These are phyloP conservation scores for Psilocybe cubensis DNA, from an alignment of 768 basidiomycete species.

Conservation along the genomic window DNA sequence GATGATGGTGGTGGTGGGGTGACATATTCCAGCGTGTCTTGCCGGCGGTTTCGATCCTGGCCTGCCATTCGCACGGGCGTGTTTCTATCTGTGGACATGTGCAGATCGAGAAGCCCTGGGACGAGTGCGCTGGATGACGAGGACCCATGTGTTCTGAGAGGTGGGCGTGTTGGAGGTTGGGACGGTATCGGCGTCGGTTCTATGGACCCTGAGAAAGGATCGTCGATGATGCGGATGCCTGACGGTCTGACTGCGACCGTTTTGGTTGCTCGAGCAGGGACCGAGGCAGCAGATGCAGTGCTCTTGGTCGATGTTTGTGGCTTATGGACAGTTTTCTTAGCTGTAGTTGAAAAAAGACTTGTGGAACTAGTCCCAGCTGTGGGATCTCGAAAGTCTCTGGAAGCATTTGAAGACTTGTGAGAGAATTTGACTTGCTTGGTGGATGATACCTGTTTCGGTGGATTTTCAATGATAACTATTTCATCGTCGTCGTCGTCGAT, in stretches of 20 bases:
- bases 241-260: background rate
- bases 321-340: background rate
- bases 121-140: background rate
- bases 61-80: background rate
- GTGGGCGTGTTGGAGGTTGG: background rate
- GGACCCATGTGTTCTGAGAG: background rate
- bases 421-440: background rate
- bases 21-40: slow-evolving; percentile 8
- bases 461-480: background rate
- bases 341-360: too few species aligned
- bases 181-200: background rate
- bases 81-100: slow-evolving; percentile 7
- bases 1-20: slow-evolving; percentile 6
- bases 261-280: background rate
- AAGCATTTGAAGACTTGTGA: background rate
- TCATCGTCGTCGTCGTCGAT: slow-evolving; percentile 5
- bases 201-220: slow-evolving; percentile 4
- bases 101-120: slow-evolving; percentile 10
- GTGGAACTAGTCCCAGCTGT: too few species aligned
- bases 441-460: background rate
- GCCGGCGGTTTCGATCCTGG: background rate
- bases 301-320: background rate
- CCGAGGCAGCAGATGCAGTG: background rate
- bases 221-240: slow-evolving; percentile 14
- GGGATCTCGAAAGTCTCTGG: too few species aligned